Evolutionary conservation across 1,139 yeast species (phyloP), one percentile per base, ranked within the genome.

Genomic region (Taiozyma sp.): DNA sequence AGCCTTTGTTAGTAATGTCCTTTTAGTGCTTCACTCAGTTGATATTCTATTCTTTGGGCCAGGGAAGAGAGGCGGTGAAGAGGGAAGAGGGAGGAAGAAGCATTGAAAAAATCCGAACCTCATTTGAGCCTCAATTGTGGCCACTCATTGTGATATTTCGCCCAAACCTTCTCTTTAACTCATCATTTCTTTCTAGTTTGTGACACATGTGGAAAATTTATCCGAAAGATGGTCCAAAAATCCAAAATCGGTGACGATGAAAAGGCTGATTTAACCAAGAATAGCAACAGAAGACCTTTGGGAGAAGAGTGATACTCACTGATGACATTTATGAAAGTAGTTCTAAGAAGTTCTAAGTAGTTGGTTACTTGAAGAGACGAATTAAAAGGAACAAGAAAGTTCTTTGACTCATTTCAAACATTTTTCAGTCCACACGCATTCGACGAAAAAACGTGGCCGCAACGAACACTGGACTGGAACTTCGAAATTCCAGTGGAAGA

Each of bases 1-100:
- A 21, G 46, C 24, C 30, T 26, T 49, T 29, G 52, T 50, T 50
- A 47, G 52, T 44, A 29, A n/a, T 30, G 6, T 30, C 2, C 34
- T 30, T 30, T 11, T 30, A 24, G 34, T 4, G 16, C 6, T 30
- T 30, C 11, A 6, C 6, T 13, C n/a, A 11, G 34, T 6, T 13
- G 34, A 13, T 13, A 13, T 13, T 10, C 35, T 32, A 13, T 11
- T 11, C 35, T 32, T 10, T 32, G 19, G 19, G 35, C 10, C 9
- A 30, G n/a, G 30, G 30, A 19, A 19, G 19, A 19, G 19, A 2
- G 19, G 19, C 3, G 19, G 19, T 19, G 30, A 28, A 28, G 30
- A 28, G 11, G 26, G 26, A 6, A 24, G 7, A 24, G 6, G 26
- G 7, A 6, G 26, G 7, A 24, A 24, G 26, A 24, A 24, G 26